Evolutionary conservation across 1,139 yeast genomes (phyloP), one percentile per base, ranked within the genome.

Genomic region (Fermentozyma sake): DNA sequence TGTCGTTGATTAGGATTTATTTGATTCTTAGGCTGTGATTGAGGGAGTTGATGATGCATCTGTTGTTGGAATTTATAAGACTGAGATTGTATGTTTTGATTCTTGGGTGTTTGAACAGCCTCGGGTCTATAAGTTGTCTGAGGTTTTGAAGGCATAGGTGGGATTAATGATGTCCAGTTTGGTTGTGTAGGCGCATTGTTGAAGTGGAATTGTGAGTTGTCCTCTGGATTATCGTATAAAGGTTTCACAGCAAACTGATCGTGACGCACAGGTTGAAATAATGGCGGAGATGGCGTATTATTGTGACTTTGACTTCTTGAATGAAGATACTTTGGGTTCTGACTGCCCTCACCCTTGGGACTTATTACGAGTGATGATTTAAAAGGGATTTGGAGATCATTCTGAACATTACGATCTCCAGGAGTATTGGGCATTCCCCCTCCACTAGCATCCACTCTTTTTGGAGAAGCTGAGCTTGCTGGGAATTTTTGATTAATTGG

Each of bases 111-210:
- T 8, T 16, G n/a, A 16, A n/a, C 7, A 6, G 12, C 14, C 9
- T 29, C 34, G 6, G 41, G 31, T 5, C 17, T 22, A 22, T 30
- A 34, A 10, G 36, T 25, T 3, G 32, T 32, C 27, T 33, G 37
- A 24, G 35, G 42, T 26, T 35, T 37, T 7, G 43, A 22, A 4
- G 59, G 58, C 40, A 51, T 37, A 12, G 59, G 59, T 8, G 57
- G 57, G n/a, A 53, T 53, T 25, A 52, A 38, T 10, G 46, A 34
- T 7, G 51, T 44, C 59, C 59, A 53, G 21, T 46, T 42, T 7
- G 44, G 30, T 7, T 20, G 27, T 10, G 27, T 8, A 16, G 32
- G 18, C 11, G 20, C 22, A 15, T 27, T 19, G 19, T 20, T 20
- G 26, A 34, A 32, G 15, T 32, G 23, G 26, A 28, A 32, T 17